A percentile compares a stretch with the other conserved stretches of the same genome.
Evolutionary conservation across 257 asterid genomes (phyloP).

Genomic region (Jacaranda mimosifolia): DNA sequence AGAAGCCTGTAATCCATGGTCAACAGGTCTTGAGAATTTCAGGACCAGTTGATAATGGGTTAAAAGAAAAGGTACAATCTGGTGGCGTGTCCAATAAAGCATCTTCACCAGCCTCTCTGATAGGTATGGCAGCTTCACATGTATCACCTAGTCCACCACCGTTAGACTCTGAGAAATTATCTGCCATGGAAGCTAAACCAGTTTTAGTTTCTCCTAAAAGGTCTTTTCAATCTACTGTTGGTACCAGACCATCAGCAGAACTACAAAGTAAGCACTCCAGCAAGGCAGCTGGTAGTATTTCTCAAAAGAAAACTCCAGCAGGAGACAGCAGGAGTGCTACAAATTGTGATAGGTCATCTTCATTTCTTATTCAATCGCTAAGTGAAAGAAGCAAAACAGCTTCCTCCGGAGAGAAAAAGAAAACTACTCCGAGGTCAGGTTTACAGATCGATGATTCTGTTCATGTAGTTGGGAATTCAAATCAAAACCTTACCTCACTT

Average conservation of each 20-base stretch:
- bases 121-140: slow-evolving; percentile 44
- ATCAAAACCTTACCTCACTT: slow-evolving; percentile 43
- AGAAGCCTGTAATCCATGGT: slow-evolving; percentile 46
- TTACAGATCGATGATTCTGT: slow-evolving; percentile 45
- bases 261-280: slow-evolving; percentile 50
- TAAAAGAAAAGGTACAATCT: slow-evolving; percentile 53
- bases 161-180: slow-evolving; percentile 47
- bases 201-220: slow-evolving; percentile 56
- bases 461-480: slow-evolving; percentile 48
- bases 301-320: slow-evolving; percentile 54
- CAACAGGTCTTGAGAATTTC: slow-evolving; percentile 41
- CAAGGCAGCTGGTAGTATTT: slow-evolving; percentile 48
- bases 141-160: slow-evolving; percentile 45
- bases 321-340: slow-evolving; percentile 41
- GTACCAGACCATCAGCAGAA: slow-evolving; percentile 49
- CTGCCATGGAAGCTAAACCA: slow-evolving; percentile 49
- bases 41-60: slow-evolving; percentile 45
- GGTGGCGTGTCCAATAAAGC: slow-evolving; percentile 41
- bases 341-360: slow-evolving; percentile 47
- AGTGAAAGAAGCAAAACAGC: slow-evolving; percentile 59
- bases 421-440: slow-evolving; percentile 57
- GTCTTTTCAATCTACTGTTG: slow-evolving; percentile 48
- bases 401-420: slow-evolving; percentile 55
- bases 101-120: slow-evolving; percentile 48
- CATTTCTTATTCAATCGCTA: slow-evolving; percentile 46